Conservation (phyloP, 148 eudicot species). For the Polygonum aviculare region DNA sequence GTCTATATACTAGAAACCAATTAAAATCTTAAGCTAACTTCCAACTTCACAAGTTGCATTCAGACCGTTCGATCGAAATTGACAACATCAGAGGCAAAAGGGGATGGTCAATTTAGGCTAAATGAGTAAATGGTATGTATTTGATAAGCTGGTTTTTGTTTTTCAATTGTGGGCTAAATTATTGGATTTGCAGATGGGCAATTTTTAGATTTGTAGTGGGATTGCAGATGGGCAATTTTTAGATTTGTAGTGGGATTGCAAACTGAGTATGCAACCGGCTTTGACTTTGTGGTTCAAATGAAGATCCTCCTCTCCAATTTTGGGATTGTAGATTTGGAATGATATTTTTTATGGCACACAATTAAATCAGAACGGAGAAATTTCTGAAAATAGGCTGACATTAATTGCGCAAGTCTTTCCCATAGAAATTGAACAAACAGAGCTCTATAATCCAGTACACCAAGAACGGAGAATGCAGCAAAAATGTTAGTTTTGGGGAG, state of each 20-base stretch:
- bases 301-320: slow-evolving; percentile 93
- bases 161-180: neutral
- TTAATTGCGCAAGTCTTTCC: too few relatives aligned
- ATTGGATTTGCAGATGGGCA: slow-evolving; percentile 65
- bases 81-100: neutral
- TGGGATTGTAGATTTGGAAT: slow-evolving; percentile 79
- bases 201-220: slow-evolving; percentile 98
- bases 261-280: slow-evolving; percentile 97
- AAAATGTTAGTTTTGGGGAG: too few relatives aligned
- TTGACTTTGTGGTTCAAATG: slow-evolving; percentile 87
- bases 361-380: too few relatives aligned
- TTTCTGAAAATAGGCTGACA: too few relatives aligned
- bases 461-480: too few relatives aligned
- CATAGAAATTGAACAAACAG: too few relatives aligned
- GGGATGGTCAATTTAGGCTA: neutral
- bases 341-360: slow-evolving; percentile 13
- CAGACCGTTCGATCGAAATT: neutral
- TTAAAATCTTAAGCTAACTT: neutral
- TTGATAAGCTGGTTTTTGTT: neutral
- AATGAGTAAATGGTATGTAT: neutral
- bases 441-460: too few relatives aligned
- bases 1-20: neutral
- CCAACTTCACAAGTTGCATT: neutral
- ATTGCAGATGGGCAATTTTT: too few relatives aligned
- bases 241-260: too few relatives aligned